Evolutionary conservation across 1,139 yeast species (phyloP), one percentile per base, ranked within the genome.

Genomic region (Arxiozyma slooffiae): DNA sequence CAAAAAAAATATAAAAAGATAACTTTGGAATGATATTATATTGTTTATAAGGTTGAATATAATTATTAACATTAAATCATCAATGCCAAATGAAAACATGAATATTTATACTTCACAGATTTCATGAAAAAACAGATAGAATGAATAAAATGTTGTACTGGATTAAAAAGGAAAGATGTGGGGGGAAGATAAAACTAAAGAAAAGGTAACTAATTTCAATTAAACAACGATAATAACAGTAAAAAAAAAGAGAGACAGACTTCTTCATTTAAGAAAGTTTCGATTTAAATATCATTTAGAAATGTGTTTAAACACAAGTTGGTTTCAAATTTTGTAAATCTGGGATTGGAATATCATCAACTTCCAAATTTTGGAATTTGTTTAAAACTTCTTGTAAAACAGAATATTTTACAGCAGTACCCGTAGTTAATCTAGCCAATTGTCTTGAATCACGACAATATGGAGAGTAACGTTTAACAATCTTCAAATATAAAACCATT

Each of bases 401-500:
- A 45, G 69, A 67, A 56, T 71, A 72, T 51, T 71, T 64, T 37
- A 67, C 68, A 41, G 73, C 67, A 41, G 75, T 75, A 47, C 72
- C 73, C 39, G 70, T 63, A 23, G 74, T 67, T 50, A 71, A 64
- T 53, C 71, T 68, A 49, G 73, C 69, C 52, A 70, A 67, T 55
- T 75, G 78, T 40, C 70, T 68, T 21, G 70, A 60, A 48, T 75
- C 76, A 58, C 76, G 75, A 56, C 78, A 75, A 57, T 66, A 76
- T 40, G 69, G 67, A 18, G 76, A 71, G 56, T 74, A 84, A 23
- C 74, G 64, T 55, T 78, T 76, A 59, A 82, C 76, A 48, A 84
- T 70, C 50, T 79, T 75, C 66, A 79, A 75, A 67, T 82, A 85
- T 20, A 83, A 67, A 39, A 72, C 72, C 53, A 74, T 74, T 67